Base-by-base conservation (phyloP, 192 early-diverging fungal genomes). In the Coemansia sp. region DNA sequence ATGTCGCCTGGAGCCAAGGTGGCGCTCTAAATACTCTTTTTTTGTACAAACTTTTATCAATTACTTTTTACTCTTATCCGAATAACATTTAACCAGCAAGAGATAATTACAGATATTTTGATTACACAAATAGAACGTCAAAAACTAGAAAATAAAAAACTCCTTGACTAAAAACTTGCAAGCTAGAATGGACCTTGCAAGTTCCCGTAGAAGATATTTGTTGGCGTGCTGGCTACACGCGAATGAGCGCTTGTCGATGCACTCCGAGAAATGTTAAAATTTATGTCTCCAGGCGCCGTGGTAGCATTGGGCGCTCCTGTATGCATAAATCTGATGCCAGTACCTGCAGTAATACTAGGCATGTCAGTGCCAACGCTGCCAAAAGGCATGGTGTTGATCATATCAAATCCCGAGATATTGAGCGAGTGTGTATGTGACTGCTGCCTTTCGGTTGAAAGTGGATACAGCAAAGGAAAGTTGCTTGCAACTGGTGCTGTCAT, bases 1-100 rank as follows among this genome's bases (percentile, higher is more conserved):
- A 72, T 80, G 49, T 72, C 78, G 7, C 67, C 68, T 4, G 61
- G 78, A 9, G 65, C 69, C 32, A 71, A 66, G 37, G 27, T 75
- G 9, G 24, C 41, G 14, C 58, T 7, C 32, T 75, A 41, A 70
- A 60, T 59, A 47, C 4, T 9, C 51, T 22, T 21, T 21, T 58
- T 37, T 63, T 67, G 49, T 61, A 67, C 21, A 66, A 66, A 19
- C 48, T 57, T 66, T 56, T 45, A 35, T 35, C 4, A 8, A 35
- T 7, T 7, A 8, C 32, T 35, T 7, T 35, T 35, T 8, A 35
- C 32, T 7, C 8, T 35, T 35, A 35, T 35, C 32, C 2, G 32
- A 35, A 35, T 35, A 35, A 32, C 23, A 27, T 17, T 3, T 14
- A 5, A 56, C 54, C 32, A n/a, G 29, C 5, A 11, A 56, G 19